Evolutionary conservation across 352 stramenopile genomes (phyloP).

Genomic region (Blastocystis sp.): DNA sequence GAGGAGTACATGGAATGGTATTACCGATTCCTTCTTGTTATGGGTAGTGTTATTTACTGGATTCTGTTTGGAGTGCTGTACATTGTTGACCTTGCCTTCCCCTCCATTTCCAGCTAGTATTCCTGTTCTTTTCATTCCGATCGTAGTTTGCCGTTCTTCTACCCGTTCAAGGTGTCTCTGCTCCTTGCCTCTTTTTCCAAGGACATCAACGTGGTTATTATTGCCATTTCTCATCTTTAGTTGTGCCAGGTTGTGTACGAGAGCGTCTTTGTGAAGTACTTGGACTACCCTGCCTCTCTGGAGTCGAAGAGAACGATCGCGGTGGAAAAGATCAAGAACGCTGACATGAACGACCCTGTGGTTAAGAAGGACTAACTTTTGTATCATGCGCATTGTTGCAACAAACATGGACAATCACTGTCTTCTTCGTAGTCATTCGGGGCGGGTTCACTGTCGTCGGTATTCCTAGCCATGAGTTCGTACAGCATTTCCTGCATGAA

Average conservation of each 20-base stretch:
- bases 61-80: conserved; percentile 51
- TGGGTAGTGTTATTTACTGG: conserved; percentile 52
- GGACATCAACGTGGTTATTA: conserved; percentile 18
- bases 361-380: conserved; percentile 6
- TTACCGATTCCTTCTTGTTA: not conserved
- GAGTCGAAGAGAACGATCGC: conserved; percentile 30
- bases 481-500: not conserved
- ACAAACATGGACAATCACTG: conserved; percentile 4
- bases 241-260: conserved; percentile 53
- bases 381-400: not conserved
- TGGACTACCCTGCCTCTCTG: not conserved
- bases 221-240: not conserved
- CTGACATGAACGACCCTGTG: not conserved
- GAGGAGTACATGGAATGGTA: conserved; percentile 52
- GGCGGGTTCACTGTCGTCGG: too few species aligned
- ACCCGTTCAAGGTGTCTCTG: conserved; percentile 54
- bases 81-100: conserved; percentile 12
- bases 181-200: conserved; percentile 29
- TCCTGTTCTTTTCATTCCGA: not conserved
- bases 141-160: conserved; percentile 47
- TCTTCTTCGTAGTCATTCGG: not conserved
- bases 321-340: conserved; percentile 18
- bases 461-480: not conserved
- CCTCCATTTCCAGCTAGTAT: conserved; percentile 20
- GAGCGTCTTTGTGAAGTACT: conserved; percentile 1